These are phyloP conservation scores for Melaleuca alternifolia DNA, from an alignment of 345 rosid species.

Conservation along the genomic window DNA sequence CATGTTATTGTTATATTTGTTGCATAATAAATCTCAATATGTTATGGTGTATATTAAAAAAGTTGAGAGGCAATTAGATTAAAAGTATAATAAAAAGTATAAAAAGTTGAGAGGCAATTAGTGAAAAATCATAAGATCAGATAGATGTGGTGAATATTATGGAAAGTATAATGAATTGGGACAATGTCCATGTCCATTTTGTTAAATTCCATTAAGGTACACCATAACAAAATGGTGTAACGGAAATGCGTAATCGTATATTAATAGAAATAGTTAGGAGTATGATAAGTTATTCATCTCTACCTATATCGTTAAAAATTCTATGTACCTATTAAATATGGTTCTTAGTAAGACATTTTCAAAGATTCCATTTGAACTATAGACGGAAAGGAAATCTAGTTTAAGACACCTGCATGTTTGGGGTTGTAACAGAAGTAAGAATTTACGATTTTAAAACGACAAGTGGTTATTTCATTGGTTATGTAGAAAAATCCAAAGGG, in stretches of 20 bases:
- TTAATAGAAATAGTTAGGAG: neutral
- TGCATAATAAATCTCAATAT: neutral
- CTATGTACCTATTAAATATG: neutral
- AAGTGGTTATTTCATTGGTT: neutral
- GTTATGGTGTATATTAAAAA: neutral
- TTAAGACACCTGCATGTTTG: neutral
- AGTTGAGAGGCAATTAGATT: neutral
- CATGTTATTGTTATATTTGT: neutral
- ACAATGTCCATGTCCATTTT: neutral
- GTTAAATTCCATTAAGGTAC: neutral
- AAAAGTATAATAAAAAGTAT: too few species aligned
- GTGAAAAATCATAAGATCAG: neutral
- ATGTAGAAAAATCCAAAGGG: neutral
- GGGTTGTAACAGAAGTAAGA: neutral
- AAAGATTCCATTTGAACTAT: neutral
- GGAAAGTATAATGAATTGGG: neutral
- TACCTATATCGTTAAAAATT: neutral
- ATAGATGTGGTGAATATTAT: neutral
- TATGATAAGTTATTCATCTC: neutral
- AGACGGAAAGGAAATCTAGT: neutral
- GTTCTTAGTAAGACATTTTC: neutral
- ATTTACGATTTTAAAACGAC: neutral
- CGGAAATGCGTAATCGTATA: neutral
- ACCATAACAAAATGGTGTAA: neutral
- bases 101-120: neutral